Conservation (phyloP, 768 basidiomycete genomes). For the Tulasnella calospora region DNA sequence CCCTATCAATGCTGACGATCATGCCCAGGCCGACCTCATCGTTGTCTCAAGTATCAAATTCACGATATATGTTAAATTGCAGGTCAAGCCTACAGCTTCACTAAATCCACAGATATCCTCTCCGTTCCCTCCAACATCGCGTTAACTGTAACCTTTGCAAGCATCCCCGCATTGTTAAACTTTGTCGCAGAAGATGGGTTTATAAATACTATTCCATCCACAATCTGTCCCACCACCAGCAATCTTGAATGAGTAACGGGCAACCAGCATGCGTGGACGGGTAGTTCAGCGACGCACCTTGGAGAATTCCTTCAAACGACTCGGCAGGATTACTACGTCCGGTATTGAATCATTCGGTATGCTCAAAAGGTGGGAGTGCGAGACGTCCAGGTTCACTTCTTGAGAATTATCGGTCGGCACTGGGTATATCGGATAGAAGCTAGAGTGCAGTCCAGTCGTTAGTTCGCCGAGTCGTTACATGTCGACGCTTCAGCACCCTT, state of each 20-base stretch:
- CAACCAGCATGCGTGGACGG: neutral
- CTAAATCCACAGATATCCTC: conserved; percentile 24
- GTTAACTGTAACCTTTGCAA: conserved; percentile 25
- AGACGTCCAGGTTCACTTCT: conserved; percentile 87
- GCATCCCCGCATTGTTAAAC: conserved; percentile 16
- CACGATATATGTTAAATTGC: neutral
- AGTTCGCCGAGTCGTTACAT: neutral
- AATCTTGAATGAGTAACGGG: neutral
- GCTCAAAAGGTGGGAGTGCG: conserved; percentile 57
- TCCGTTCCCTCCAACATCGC: conserved; percentile 19
- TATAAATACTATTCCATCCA: conserved; percentile 70
- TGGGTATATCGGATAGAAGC: conserved; percentile 95
- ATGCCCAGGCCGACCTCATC: neutral
- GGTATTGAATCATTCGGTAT: conserved; percentile 50
- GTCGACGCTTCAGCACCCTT: conserved; percentile 21
- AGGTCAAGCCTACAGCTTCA: conserved; percentile 24
- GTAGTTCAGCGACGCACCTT: conserved; percentile 51
- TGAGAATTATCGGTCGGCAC: conserved; percentile 64
- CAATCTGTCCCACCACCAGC: conserved; percentile 45
- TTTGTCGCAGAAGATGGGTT: conserved; percentile 64
- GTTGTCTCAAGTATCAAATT: neutral
- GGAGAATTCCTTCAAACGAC: conserved; percentile 81
- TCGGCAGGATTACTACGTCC: conserved; percentile 82
- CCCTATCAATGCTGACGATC: neutral
- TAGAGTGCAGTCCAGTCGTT: conserved; percentile 36